phyloP scores from a whole-genome alignment of 805 yeast species.

The Wickerhamiella kurtzmanii region DNA sequence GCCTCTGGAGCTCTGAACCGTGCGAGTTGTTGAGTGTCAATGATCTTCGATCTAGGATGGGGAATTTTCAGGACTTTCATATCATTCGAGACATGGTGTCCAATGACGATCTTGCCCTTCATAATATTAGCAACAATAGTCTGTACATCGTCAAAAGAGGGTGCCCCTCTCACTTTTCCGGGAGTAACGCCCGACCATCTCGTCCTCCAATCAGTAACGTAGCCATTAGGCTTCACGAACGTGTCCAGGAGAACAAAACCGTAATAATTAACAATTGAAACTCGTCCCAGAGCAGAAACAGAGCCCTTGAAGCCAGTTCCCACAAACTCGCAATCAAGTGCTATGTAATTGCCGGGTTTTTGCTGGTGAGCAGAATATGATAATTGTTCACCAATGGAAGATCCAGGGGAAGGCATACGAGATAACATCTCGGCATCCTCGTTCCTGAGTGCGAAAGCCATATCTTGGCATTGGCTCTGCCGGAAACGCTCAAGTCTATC shows the following conservation, averaged over 20 bases:
- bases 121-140: conserved; percentile 38
- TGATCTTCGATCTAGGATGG: conserved; percentile 47
- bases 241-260: conserved; percentile 61
- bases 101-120: conserved; percentile 41
- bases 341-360: conserved; percentile 55
- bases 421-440: neutral
- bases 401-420: neutral
- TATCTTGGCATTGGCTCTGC: neutral
- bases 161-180: conserved; percentile 51
- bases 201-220: conserved; percentile 83
- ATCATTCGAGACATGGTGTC: conserved; percentile 79
- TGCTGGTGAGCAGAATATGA: neutral
- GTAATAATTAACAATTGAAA: conserved; percentile 71
- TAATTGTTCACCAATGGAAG: neutral
- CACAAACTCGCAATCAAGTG: conserved; percentile 90
- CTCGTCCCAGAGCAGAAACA: conserved; percentile 63
- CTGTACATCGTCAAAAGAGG: conserved; percentile 56
- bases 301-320: conserved; percentile 70
- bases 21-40: conserved; percentile 61
- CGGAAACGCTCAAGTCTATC: neutral
- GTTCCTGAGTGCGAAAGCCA: neutral
- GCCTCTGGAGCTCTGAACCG: conserved; percentile 35
- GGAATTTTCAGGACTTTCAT: conserved; percentile 50
- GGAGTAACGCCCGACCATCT: conserved; percentile 83
- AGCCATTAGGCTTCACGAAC: conserved; percentile 61